A percentile compares a stretch with the other conserved stretches of the same genome.
phyloP scores from a whole-genome alignment of 1,139 yeast genomes.

The Sugiyamaella castrensis region DNA sequence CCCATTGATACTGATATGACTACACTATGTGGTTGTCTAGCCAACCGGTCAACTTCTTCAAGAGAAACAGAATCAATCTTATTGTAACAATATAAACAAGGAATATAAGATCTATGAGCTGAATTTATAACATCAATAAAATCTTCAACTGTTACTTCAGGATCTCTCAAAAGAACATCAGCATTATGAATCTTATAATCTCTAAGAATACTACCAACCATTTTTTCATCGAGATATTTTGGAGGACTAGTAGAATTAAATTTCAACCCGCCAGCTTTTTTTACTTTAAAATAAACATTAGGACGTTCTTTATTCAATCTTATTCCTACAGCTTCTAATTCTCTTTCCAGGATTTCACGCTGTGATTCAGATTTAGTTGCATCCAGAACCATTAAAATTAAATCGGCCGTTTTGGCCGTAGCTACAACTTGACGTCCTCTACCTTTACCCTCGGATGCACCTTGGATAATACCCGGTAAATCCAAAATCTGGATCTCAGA shows the following conservation, averaged over 20 bases:
- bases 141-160: conserved; percentile 86
- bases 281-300: conserved; percentile 71
- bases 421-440: conserved; percentile 97
- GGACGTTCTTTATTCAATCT: conserved; percentile 80
- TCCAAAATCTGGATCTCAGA: conserved; percentile 96
- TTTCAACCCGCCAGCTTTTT: conserved; percentile 90
- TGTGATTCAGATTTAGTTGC: conserved; percentile 93
- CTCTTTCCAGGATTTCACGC: conserved; percentile 78
- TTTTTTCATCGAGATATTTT: conserved; percentile 73
- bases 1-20: conserved; percentile 91
- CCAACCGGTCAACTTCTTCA: conserved; percentile 90
- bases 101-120: conserved; percentile 80
- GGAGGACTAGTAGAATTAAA: conserved; percentile 81
- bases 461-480: conserved; percentile 94
- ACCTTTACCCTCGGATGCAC: conserved; percentile 97
- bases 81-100: conserved; percentile 90
- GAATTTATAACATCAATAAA: conserved; percentile 90
- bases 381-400: conserved; percentile 89
- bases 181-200: conserved; percentile 93
- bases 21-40: conserved; percentile 86
- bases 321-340: conserved; percentile 91
- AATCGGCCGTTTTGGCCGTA: conserved; percentile 91
- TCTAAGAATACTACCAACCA: conserved; percentile 69
- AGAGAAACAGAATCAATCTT: conserved; percentile 93
- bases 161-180: conserved; percentile 87